Base-by-base conservation (phyloP, 2,329 filamentous ascomycete species). In the Didymella arachidicola region DNA sequence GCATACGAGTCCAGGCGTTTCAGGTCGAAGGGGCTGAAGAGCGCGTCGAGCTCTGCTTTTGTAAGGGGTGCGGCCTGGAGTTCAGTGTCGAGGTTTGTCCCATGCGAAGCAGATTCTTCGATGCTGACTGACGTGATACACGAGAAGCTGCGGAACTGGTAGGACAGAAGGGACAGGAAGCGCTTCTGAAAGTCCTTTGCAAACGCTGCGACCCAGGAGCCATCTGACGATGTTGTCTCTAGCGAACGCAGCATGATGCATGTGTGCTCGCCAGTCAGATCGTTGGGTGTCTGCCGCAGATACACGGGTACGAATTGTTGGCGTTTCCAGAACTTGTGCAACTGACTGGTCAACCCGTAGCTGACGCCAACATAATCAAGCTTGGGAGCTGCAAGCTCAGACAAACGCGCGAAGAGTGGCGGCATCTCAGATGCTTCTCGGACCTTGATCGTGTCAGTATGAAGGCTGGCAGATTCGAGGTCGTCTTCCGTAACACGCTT, bases 301-400 rank as follows among this genome's bases (percentile, higher is more conserved):
- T 99, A 99, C 0, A 99, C 92, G 0, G 95, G 95, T 2, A 88
- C 87, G 75, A 97, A 99, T 0, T 83, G 83, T 16, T 90, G 87
- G 34, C 91, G 89, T 79, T 97, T 97, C 95, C 95, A 99, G 83
- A 99, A 99, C 73, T 92, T 96, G 80, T 97, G 95, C 14, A 99
- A 86, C 14, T 87, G 84, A 38, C 88, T 84, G 0, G 95, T 99
- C 56, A 99, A 82, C 52, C 95, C 96, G 75, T 96, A 99, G 71
- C 92, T 96, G 48, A 99, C 96, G 73, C 96, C 95, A 16, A 99
- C 79, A 72, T 98, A 99, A 78, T 99, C 95, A 7, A 99, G 86
- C 6, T 81, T 81, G 43, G 91, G 89, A 0, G 95, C 89, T 57
- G 87, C 88, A 64, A 91, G 87, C 78, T 99, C 93, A 0, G 89